Evolutionary conservation across 805 yeast genomes (phyloP).

Genomic region (Saturnispora sanitii): DNA sequence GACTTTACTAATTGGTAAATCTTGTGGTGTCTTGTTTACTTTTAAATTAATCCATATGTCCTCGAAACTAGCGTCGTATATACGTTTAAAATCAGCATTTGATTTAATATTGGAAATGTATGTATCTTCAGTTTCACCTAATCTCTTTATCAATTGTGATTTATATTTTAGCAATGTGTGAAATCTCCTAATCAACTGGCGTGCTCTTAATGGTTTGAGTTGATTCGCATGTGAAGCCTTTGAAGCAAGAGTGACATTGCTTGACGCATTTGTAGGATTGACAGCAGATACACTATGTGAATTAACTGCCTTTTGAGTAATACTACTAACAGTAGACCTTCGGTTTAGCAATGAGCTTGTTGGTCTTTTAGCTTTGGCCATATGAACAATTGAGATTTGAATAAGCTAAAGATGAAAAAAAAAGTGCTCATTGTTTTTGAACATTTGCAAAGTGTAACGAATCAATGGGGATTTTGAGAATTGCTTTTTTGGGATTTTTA

Average conservation of each 20-base stretch:
- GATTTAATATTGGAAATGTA: constrained; percentile 12
- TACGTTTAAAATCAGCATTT: constrained; percentile 1
- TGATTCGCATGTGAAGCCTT: constrained; percentile 26
- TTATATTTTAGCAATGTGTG: constrained; percentile 60
- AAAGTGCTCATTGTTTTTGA: too few species aligned
- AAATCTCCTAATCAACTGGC: constrained; percentile 67
- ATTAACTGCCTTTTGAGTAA: too few species aligned
- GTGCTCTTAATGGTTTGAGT: constrained; percentile 60
- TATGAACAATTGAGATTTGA: too few species aligned
- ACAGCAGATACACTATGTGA: too few species aligned
- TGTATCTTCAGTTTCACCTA: constrained; percentile 1
- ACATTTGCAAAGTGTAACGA: too few species aligned
- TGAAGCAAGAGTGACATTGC: neutral
- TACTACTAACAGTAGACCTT: too few species aligned
- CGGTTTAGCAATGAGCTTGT: neutral
- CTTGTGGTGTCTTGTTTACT: constrained; percentile 20
- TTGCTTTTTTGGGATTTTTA: too few species aligned
- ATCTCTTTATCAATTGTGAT: constrained; percentile 27
- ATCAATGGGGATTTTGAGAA: too few species aligned
- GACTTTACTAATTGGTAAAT: constrained; percentile 4
- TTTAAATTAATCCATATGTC: constrained; percentile 12
- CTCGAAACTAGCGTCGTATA: constrained; percentile 12
- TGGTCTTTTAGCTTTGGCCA: neutral
- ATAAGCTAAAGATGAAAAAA: too few species aligned
- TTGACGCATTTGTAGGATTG: too few species aligned